Evolutionary conservation across 2,329 filamentous ascomycete species (phyloP), one percentile per base, ranked within the genome.

Genomic region (Emmonsia crescens): DNA sequence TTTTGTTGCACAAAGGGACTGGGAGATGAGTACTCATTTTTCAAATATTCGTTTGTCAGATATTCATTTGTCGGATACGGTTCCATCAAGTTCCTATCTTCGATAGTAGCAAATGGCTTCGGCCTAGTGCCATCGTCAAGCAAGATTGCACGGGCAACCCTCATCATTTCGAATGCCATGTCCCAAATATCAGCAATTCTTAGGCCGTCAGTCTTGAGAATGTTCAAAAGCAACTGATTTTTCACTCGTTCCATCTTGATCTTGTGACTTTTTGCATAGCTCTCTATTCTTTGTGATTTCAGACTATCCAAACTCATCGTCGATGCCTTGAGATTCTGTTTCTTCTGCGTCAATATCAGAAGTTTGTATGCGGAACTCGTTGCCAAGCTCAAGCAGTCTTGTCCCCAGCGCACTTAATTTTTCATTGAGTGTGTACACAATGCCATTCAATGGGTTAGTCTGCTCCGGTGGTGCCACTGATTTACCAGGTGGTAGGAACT

Each of bases 151-250:
- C 72, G 69, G 8, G 68, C 65, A 8, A 68, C 49, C 0, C 66
- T 59, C 66, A 72, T 67, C 67, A 72, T 72, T 49, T 63, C 66
- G 57, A 74, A 57, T 0, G 72, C 67, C 40, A 64, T 64, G 44
- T 62, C 63, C 69, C 70, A 73, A 38, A 74, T 64, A 1, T 71
- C 67, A n/a, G 65, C 66, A 27, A 62, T 63, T 33, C 64, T 62
- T 16, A 70, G 44, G 0, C 70, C 68, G 27, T 71, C 69, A 0
- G 61, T 63, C 56, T 66, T 67, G 27, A 74, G 49, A 12, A 67
- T 64, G 27, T 72, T 67, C 24, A 74, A 66, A 19, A 72, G 65
- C 8, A 71, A 64, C n/a, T 68, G 66, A 57, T 72, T 73, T 46
- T 66, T 64, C 5, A 70, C 66, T 2, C 72, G 66, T 5, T 61